Base-by-base conservation (phyloP, 352 stramenopile genomes). In the Pythium graminicola region DNA sequence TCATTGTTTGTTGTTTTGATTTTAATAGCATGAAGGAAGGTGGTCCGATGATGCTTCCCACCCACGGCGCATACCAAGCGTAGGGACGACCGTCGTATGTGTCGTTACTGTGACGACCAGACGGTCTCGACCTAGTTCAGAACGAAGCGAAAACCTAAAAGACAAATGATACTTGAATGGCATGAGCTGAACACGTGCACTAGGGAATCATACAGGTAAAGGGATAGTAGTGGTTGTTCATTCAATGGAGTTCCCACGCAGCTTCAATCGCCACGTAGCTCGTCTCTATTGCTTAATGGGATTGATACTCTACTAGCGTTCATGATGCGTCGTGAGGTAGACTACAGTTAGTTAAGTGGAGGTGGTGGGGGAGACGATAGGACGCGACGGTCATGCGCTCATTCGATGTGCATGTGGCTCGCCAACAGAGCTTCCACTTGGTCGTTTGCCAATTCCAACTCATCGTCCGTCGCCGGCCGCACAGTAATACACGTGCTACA, bases 31-130 rank as follows among this genome's bases (percentile, higher is more conserved):
- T 93, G 74, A 93, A 89, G 71, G 81, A 93, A 31, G 81, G 81
- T 55, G 81, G 81, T 31, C 81, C 81, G 28, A 93, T 93, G 81
- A 93, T 93, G 81, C 52, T 93, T n/a, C 81, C 81, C n/a, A 90
- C 81, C 23, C 81, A 93, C 57, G 81, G 81, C 50, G 81, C 65
- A 23, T 93, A 90, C 73, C 79, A 90, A 62, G 81, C 76, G 40
- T 93, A 85, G 51, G 22, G 23, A n/a, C 6, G 36, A 7, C 36
- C 19, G 16, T 42, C n/a, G n/a, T n/a, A n/a, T n/a, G n/a, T n/a
- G n/a, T n/a, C n/a, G 36, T 11, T 19, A 19, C 6, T 42, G 1
- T 42, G 36, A 16, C 1, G 36, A 42, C 36, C 36, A 42, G 4
- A 19, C 32, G 8, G 31, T n/a, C n/a, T n/a, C n/a, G n/a, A n/a